Evolutionary conservation across 192 early-diverging fungal genomes (phyloP).

Genomic region (Coemansia sp.): DNA sequence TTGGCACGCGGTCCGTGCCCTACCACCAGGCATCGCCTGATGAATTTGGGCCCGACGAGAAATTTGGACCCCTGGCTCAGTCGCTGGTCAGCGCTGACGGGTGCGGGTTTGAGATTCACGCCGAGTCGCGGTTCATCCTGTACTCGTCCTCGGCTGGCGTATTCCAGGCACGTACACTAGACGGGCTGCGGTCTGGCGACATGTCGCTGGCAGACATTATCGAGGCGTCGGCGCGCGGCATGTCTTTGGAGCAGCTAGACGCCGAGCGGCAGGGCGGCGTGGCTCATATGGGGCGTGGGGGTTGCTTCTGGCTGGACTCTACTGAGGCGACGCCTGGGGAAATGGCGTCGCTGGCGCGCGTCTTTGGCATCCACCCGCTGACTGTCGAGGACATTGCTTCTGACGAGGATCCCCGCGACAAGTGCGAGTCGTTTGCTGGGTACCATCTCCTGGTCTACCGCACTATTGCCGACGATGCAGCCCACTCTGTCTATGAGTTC

Average conservation of each 20-base stretch:
- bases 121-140: constrained; percentile 33
- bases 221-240: constrained; percentile 28
- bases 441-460: constrained; percentile 92
- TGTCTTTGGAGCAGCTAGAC: constrained; percentile 37
- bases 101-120: constrained; percentile 16
- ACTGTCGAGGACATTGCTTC: constrained; percentile 88
- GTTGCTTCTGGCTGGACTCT: constrained; percentile 81
- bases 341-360: constrained; percentile 64
- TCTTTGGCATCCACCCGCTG: constrained; percentile 77
- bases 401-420: constrained; percentile 89
- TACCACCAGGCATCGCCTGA: neutral
- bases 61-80: constrained; percentile 28
- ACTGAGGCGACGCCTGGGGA: constrained; percentile 63
- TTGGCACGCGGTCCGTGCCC: constrained; percentile 17
- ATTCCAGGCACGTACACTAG: constrained; percentile 39
- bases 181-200: constrained; percentile 29
- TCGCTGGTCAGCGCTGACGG: constrained; percentile 22
- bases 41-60: neutral
- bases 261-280: constrained; percentile 10
- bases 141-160: constrained; percentile 48
- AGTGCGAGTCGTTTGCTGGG: constrained; percentile 81
- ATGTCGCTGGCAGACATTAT: constrained; percentile 52
- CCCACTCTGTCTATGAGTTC: constrained; percentile 48
- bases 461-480: constrained; percentile 65
- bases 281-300: neutral